These are phyloP conservation scores for Ophiostoma sp. DNA, from an alignment of 2,329 filamentous ascomycete species.

Conservation along the genomic window DNA sequence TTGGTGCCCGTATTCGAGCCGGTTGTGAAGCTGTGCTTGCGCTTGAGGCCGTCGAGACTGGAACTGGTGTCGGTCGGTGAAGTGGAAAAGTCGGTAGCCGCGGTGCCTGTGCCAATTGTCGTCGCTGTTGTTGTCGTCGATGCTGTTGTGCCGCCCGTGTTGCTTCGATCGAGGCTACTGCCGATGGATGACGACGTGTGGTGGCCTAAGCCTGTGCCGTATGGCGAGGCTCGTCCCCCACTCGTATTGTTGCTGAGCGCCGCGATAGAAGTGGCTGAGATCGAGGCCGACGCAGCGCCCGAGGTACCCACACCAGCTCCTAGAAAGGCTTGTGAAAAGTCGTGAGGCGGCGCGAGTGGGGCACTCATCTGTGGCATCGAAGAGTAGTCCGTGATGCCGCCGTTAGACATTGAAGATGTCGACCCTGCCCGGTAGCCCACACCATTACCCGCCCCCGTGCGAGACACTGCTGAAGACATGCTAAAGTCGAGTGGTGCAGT, in stretches of 20 bases:
- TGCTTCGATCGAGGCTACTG: slow-evolving; percentile 31
- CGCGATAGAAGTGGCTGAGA: slow-evolving; percentile 22
- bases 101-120: slow-evolving; percentile 28
- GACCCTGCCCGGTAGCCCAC: slow-evolving; percentile 34
- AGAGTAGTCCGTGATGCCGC: slow-evolving; percentile 47
- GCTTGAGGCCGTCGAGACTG: slow-evolving; percentile 39
- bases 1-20: not conserved
- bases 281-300: slow-evolving; percentile 34
- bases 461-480: slow-evolving; percentile 45
- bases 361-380: slow-evolving; percentile 57
- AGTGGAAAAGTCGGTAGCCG: not conserved
- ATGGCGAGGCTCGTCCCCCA: slow-evolving; percentile 47
- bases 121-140: slow-evolving; percentile 35
- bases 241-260: slow-evolving; percentile 10
- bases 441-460: not conserved
- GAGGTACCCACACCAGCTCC: slow-evolving; percentile 29
- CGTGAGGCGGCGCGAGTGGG: slow-evolving; percentile 53
- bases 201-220: slow-evolving; percentile 36
- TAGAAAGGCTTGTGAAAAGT: slow-evolving; percentile 53
- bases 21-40: slow-evolving; percentile 43
- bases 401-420: slow-evolving; percentile 40
- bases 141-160: not conserved
- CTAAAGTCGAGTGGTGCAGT: slow-evolving; percentile 56
- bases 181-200: slow-evolving; percentile 29
- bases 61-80: slow-evolving; percentile 30